phyloP scores from a whole-genome alignment of 192 early-diverging fungal species.

The Gaertneriomyces semiglobifer region DNA sequence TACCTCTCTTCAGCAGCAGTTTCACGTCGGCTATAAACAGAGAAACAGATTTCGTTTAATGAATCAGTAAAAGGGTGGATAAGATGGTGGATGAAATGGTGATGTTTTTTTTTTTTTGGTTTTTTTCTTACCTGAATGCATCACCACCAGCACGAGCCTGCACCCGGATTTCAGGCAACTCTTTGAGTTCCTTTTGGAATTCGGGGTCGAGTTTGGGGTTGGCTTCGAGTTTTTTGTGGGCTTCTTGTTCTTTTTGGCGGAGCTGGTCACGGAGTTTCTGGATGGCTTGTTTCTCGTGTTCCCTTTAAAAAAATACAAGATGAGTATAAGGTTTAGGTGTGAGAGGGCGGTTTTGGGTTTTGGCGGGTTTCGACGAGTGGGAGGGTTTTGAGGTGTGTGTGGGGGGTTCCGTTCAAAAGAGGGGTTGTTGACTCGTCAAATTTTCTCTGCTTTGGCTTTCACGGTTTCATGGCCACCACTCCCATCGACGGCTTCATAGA shows the following conservation, averaged over 20 bases:
- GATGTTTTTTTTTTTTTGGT: no score
- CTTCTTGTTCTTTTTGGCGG: constrained; percentile 10
- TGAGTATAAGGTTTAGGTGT: not conserved
- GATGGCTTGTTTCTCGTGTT: constrained; percentile 26
- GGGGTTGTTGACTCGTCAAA: no score
- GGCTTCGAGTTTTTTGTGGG: constrained; percentile 25
- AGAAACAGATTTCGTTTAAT: no score
- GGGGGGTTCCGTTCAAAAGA: no score
- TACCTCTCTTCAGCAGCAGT: constrained; percentile 26
- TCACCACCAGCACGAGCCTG: constrained; percentile 6
- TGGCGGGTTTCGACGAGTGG: no score
- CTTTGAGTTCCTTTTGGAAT: constrained; percentile 20
- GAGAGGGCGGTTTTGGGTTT: not conserved
- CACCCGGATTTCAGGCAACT: not conserved
- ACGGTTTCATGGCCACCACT: not conserved
- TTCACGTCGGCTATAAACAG: constrained; percentile 18
- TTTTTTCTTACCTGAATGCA: constrained; percentile 19
- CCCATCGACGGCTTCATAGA: not conserved
- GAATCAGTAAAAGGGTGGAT: no score
- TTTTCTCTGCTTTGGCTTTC: not conserved
- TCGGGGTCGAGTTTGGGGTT: constrained; percentile 17
- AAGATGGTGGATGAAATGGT: not conserved
- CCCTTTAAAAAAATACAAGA: not conserved
- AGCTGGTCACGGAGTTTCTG: constrained; percentile 25
- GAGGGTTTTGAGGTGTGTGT: not conserved